These are phyloP conservation scores for Urochloa ruziziensis DNA, from an alignment of 176 grass and related monocot genomes.

Conservation along the genomic window DNA sequence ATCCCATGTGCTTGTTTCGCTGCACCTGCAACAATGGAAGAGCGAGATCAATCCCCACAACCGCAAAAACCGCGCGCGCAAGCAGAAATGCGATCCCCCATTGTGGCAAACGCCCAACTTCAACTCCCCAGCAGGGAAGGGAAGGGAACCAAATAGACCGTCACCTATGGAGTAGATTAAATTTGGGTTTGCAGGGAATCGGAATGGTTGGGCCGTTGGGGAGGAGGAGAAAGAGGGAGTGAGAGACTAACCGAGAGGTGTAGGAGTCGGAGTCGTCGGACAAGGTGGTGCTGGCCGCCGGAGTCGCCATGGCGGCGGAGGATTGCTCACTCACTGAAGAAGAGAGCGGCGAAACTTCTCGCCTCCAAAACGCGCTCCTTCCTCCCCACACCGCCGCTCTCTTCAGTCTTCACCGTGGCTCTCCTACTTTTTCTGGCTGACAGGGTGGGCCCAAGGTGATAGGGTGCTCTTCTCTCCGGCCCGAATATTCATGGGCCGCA, in stretches of 20 bases:
- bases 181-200: not conserved
- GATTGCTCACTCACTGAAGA: not conserved
- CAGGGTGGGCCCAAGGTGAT: too few relatives aligned
- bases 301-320: not conserved
- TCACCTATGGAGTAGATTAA: not conserved
- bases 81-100: slow-evolving; percentile 1
- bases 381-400: too few relatives aligned
- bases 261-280: not conserved
- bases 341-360: not conserved
- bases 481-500: not conserved
- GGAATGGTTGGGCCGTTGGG: not conserved
- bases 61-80: not conserved
- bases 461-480: too few relatives aligned
- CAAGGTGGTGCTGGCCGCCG: not conserved
- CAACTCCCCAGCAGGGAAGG: not conserved
- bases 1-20: slow-evolving; percentile 27
- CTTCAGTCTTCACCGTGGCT: too few relatives aligned
- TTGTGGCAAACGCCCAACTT: not conserved
- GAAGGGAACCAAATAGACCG: not conserved
- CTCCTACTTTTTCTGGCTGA: not conserved
- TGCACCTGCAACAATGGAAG: slow-evolving; percentile 3
- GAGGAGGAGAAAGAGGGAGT: not conserved
- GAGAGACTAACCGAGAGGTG: not conserved
- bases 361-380: not conserved
- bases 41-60: not conserved